Base-by-base conservation (phyloP, 129 eudicot genomes). In the Kitagawia praeruptora region DNA sequence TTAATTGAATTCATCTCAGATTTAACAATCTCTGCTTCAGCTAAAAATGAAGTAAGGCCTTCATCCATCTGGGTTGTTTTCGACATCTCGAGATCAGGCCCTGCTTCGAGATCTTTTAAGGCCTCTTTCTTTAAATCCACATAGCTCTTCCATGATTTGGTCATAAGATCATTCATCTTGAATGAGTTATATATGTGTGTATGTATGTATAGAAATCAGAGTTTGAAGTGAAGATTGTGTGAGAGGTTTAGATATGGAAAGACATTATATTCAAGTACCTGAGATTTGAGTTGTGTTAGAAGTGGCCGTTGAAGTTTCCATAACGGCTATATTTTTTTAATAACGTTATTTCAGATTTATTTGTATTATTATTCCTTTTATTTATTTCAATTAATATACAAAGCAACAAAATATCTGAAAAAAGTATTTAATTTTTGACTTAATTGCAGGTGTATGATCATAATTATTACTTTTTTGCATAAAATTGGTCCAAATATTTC, bases 81-180 rank as follows among this genome's bases (percentile, higher is more conserved):
- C 27, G 87, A 81, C 87, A 91, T 88, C 40, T 91, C 83, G 58
- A 70, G 78, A 46, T 87, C 89, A 0, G 85, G 86, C 4, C 93
- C 90, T 0, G 85, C 40, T 69, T 91, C 97, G 2, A 87, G 90
- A 56, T 94, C 98, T 86, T 85, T 90, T 86, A 87, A 80, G 78
- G 98, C 86, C 31, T 87, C 87, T 78, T 94, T 94, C 85, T 91
- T 94, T 12, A 94, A 85, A 84, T 94, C 97, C 11, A 91, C 91
- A 82, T 94, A 94, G 92, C 91, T 94, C 10, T 89, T 83, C 89
- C 90, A 94, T 21, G 98, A 94, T 80, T 91, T 94, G 9, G 98
- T 94, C 89, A 94, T 79, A 2, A 94, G 77, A 83, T 94, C 93
- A 46, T 94, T 94, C 98, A 94, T 94, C 18, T 88, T 93, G 77